Evolutionary conservation across 805 yeast genomes (phyloP), one percentile per base, ranked within the genome.

Genomic region (Pichia cabralensis): DNA sequence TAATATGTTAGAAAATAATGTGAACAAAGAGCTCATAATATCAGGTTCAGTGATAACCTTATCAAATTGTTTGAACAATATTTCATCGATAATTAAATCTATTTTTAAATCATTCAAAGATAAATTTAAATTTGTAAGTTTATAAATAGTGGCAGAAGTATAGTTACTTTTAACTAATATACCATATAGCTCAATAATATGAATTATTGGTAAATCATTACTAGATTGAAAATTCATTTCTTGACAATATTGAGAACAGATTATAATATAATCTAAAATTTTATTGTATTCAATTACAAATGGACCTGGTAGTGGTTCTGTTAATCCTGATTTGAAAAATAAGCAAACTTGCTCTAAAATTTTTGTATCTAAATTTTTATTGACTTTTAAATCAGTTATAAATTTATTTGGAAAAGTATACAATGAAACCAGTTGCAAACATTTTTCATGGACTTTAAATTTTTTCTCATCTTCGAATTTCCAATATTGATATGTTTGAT

Each of bases 281-380:
- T 60, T 50, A 0, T 55, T 53, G 3, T 62, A 39, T 0, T 59
- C 56, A 38, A 80, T 67, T 8, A 69, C 75, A 53, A 80, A 82
- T 0, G 92, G 83, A 0, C 86, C 86, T 14, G 69, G 62, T 5
- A 73, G 53, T 4, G 62, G 51, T 47, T 84, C 95, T 4, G 71
- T 56, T 12, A 84, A 54, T 1, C 94, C 94, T 12, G 60, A 46
- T 45, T 72, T 76, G 43, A 84, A 64, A 2, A 85, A 69, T 6
- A 64, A 60, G 39, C 85, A 73, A 19, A 80, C 67, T 19, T 67
- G 70, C 44, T 82, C 92, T 6, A 80, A 68, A 2, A 80, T 62
- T 0, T 73, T 48, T 37, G 68, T 73, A 7, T 59, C 54, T 1
- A 62, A 50, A 27, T 67, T 60, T 1, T 52, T 50, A 1, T 26